Percentiles rank a stretch among this genome's conserved stretches.
These are phyloP conservation scores for Penicillium turbatum DNA, from an alignment of 495 filamentous ascomycete genomes.

Conservation along the genomic window DNA sequence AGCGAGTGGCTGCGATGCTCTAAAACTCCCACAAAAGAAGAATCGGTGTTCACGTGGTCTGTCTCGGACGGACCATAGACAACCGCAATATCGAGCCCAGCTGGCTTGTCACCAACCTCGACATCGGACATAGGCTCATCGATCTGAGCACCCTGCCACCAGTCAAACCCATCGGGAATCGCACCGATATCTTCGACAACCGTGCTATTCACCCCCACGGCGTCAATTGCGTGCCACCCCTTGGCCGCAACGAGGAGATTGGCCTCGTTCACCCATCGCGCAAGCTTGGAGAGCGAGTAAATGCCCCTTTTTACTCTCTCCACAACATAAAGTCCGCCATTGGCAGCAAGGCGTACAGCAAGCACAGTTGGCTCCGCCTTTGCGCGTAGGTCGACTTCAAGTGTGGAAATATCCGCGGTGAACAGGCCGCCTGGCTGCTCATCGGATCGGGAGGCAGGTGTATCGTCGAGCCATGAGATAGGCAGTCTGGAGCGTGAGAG, in stretches of 20 bases:
- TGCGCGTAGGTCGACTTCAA: slow-evolving; percentile 50
- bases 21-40: slow-evolving; percentile 21
- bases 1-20: slow-evolving; percentile 22
- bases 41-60: slow-evolving; percentile 3
- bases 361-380: slow-evolving; percentile 48
- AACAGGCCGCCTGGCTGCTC: slow-evolving; percentile 51
- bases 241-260: slow-evolving; percentile 33
- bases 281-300: slow-evolving; percentile 69
- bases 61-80: slow-evolving; percentile 24
- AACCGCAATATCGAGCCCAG: slow-evolving; percentile 32
- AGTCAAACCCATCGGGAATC: slow-evolving; percentile 18
- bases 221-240: slow-evolving; percentile 37
- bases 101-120: slow-evolving; percentile 18
- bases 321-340: slow-evolving; percentile 60
- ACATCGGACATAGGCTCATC: slow-evolving; percentile 30
- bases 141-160: slow-evolving; percentile 40
- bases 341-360: slow-evolving; percentile 57
- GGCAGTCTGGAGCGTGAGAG: slow-evolving; percentile 58
- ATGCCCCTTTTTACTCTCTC: slow-evolving; percentile 64
- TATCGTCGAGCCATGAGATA: slow-evolving; percentile 56
- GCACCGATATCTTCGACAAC: slow-evolving; percentile 28
- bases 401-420: slow-evolving; percentile 55
- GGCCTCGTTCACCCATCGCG: slow-evolving; percentile 52
- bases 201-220: slow-evolving; percentile 31
- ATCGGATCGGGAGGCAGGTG: slow-evolving; percentile 48